These are phyloP conservation scores for Ogataea ramenticola DNA, from an alignment of 805 yeast species.

Conservation along the genomic window DNA sequence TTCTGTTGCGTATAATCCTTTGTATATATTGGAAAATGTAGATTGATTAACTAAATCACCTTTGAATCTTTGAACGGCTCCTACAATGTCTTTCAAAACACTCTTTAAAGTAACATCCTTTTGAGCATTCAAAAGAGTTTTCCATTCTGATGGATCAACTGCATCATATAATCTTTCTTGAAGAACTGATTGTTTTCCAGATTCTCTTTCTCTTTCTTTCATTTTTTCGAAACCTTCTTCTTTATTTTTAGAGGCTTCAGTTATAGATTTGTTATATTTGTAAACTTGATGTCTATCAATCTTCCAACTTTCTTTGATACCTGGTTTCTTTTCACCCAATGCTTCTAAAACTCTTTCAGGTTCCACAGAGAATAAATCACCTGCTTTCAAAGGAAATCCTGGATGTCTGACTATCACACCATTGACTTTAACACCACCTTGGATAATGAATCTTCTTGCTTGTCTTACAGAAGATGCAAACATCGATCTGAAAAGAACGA, in stretches of 20 bases:
- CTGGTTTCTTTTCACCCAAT: constrained; percentile 79
- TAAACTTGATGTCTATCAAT: constrained; percentile 66
- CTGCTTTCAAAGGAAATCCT: constrained; percentile 67
- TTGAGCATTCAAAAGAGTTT: no score
- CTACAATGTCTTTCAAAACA: no score
- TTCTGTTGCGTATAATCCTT: no score
- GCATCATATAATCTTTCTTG: neutral
- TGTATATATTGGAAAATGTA: no score
- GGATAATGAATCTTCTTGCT: constrained; percentile 80
- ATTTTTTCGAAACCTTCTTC: constrained; percentile 39
- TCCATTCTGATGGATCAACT: neutral
- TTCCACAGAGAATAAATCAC: constrained; percentile 79
- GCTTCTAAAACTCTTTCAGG: constrained; percentile 85
- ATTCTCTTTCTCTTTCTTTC: constrained; percentile 26
- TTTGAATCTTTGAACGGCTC: no score
- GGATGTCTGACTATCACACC: constrained; percentile 77
- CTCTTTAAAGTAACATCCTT: no score
- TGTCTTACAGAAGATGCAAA: constrained; percentile 92
- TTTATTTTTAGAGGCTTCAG: constrained; percentile 50
- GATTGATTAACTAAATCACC: no score
- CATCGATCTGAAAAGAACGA: constrained; percentile 85
- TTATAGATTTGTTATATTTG: constrained; percentile 70
- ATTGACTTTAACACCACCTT: constrained; percentile 79
- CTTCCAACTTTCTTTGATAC: constrained; percentile 56
- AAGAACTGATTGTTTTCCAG: constrained; percentile 4